A percentile compares a stretch with the other conserved stretches of the same genome.
Evolutionary conservation across 2,329 filamentous ascomycete genomes (phyloP).

Genomic region (Phoma sp.): DNA sequence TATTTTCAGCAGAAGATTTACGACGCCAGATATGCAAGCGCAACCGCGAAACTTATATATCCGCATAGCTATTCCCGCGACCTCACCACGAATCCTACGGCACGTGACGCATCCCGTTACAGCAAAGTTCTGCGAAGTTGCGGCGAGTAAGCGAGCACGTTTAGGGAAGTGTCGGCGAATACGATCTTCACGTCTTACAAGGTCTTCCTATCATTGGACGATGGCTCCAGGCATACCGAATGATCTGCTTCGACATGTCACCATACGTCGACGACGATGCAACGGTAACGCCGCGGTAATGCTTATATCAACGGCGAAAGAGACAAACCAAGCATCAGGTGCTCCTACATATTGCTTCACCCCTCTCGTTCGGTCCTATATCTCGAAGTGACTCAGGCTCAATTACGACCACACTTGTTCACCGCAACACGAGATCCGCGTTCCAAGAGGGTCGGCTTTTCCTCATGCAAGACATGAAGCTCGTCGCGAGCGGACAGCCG

Average conservation of each 20-base stretch:
- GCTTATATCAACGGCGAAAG: neutral
- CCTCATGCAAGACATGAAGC: too few species aligned
- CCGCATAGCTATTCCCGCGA: slow-evolving; percentile 1
- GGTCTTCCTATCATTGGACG: neutral
- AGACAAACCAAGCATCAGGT: neutral
- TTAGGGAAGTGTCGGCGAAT: slow-evolving; percentile 5
- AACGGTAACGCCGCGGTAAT: neutral
- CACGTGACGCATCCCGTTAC: slow-evolving; percentile 13
- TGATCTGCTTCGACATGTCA: neutral
- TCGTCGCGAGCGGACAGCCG: neutral
- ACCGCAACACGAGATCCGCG: too few species aligned
- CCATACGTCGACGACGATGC: neutral
- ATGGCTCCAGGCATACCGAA: neutral
- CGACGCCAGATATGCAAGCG: neutral
- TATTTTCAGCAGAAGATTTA: neutral
- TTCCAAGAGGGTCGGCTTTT: neutral
- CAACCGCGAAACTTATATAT: slow-evolving; percentile 6
- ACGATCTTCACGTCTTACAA: neutral
- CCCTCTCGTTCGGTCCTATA: neutral
- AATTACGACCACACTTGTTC: too few species aligned
- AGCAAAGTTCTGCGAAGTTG: slow-evolving; percentile 18
- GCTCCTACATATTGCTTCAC: neutral
- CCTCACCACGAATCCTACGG: slow-evolving; percentile 1
- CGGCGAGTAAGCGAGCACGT: slow-evolving; percentile 7
- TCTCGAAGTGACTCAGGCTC: neutral